These are phyloP conservation scores for Mariannaea sp. DNA, from an alignment of 2,329 filamentous ascomycete genomes.

Conservation along the genomic window DNA sequence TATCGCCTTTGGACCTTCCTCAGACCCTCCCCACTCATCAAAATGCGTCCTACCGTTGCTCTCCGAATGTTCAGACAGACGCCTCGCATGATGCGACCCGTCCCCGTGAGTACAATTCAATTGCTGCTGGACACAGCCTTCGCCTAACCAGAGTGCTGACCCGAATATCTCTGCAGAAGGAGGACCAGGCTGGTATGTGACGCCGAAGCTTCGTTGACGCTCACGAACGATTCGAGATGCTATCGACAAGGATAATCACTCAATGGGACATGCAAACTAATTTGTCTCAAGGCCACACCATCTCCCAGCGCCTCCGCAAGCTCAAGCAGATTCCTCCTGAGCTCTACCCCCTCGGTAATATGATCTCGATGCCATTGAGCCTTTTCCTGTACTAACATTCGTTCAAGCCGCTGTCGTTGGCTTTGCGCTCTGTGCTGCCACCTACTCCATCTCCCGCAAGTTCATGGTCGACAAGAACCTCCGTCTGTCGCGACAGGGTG, in stretches of 20 bases:
- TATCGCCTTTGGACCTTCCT: conserved; percentile 36
- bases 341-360: conserved; percentile 87
- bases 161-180: conserved; percentile 54
- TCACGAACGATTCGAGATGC: conserved; percentile 23
- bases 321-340: conserved; percentile 91
- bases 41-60: conserved; percentile 69
- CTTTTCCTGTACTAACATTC: conserved; percentile 34
- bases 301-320: conserved; percentile 91
- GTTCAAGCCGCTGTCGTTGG: conserved; percentile 78
- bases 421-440: conserved; percentile 80
- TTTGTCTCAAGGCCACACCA: conserved; percentile 76
- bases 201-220: conserved; percentile 16
- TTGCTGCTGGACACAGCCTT: neutral
- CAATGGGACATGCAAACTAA: conserved; percentile 31
- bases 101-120: conserved; percentile 64
- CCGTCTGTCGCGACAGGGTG: conserved; percentile 75
- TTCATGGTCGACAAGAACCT: conserved; percentile 90
- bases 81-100: conserved; percentile 68
- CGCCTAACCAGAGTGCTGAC: conserved; percentile 30
- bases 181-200: conserved; percentile 70
- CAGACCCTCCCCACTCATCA: conserved; percentile 45
- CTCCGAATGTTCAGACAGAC: conserved; percentile 71
- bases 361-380: conserved; percentile 24
- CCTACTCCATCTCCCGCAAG: conserved; percentile 83
- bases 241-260: conserved; percentile 10